Conservation (phyloP, 257 asterid genomes). For the Craterostigma plantagineum region DNA sequence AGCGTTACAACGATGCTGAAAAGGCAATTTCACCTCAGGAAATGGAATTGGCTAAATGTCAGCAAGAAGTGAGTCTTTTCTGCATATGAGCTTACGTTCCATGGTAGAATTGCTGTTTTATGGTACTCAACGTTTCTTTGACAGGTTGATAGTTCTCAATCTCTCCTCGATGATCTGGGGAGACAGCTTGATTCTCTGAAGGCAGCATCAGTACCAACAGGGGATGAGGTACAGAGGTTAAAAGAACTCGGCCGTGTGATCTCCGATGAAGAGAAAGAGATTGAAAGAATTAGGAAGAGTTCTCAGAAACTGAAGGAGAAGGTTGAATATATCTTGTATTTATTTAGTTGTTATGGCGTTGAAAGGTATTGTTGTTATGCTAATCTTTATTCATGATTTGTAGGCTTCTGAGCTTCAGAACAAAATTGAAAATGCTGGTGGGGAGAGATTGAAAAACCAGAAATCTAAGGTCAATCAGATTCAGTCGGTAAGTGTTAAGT, state of each 20-base stretch:
- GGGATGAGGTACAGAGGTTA: slow-evolving; percentile 56
- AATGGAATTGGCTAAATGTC: slow-evolving; percentile 73
- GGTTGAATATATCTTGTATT: slow-evolving; percentile 20
- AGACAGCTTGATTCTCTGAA: slow-evolving; percentile 58
- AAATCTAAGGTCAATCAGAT: slow-evolving; percentile 50
- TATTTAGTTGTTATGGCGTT: too few relatives aligned
- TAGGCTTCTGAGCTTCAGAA: slow-evolving; percentile 79
- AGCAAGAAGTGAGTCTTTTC: slow-evolving; percentile 44
- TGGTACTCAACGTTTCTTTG: slow-evolving; percentile 1
- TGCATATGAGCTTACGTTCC: neutral
- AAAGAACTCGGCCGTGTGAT: slow-evolving; percentile 39
- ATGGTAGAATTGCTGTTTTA: neutral
- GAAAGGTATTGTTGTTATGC: too few relatives aligned
- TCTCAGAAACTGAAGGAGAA: slow-evolving; percentile 72
- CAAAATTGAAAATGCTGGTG: slow-evolving; percentile 94
- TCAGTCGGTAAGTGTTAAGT: slow-evolving; percentile 55
- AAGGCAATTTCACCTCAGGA: slow-evolving; percentile 48
- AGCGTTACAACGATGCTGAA: slow-evolving; percentile 42
- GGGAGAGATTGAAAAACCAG: slow-evolving; percentile 59
- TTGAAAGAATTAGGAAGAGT: slow-evolving; percentile 48
- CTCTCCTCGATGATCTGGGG: slow-evolving; percentile 40
- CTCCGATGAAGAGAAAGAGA: slow-evolving; percentile 65
- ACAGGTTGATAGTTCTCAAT: slow-evolving; percentile 65
- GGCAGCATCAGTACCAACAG: slow-evolving; percentile 47
- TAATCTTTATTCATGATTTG: slow-evolving; percentile 7